phyloP scores from a whole-genome alignment of 192 early-diverging fungal genomes.

The Funneliformis mosseae region DNA sequence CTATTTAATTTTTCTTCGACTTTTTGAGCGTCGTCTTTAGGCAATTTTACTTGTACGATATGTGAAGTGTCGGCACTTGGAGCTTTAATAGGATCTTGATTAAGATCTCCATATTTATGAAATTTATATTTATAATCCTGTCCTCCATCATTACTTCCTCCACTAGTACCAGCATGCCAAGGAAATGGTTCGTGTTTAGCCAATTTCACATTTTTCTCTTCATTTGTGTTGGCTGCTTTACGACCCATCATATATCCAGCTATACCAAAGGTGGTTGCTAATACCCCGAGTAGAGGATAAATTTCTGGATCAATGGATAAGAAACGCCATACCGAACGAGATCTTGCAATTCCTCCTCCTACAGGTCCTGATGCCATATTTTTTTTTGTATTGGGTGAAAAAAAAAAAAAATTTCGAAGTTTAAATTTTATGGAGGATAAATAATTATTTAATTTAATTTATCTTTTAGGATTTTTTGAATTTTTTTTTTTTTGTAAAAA shows the following conservation, averaged over 20 bases:
- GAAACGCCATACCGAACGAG: conserved; percentile 27
- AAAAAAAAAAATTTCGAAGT: background rate
- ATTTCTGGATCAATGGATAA: conserved; percentile 35
- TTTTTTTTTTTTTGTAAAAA: too few species aligned
- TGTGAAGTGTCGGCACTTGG: conserved; percentile 34
- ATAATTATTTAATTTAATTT: too few species aligned
- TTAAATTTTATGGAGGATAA: too few species aligned
- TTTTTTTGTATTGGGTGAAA: background rate
- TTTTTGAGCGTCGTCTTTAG: background rate
- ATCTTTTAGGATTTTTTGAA: too few species aligned
- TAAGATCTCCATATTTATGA: conserved; percentile 26
- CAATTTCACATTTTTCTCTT: conserved; percentile 27
- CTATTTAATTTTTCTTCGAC: background rate
- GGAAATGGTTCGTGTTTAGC: conserved; percentile 18
- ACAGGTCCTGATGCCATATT: conserved; percentile 33
- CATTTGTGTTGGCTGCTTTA: conserved; percentile 7
- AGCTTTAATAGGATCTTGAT: background rate
- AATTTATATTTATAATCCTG: conserved; percentile 35
- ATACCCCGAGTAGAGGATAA: conserved; percentile 35
- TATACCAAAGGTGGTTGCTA: conserved; percentile 2
- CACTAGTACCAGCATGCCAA: conserved; percentile 11
- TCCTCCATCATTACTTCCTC: background rate
- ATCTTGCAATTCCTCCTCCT: conserved; percentile 9
- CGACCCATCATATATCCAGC: conserved; percentile 34
- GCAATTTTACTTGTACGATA: conserved; percentile 22